Base-by-base conservation (phyloP, 352 stramenopile genomes). In the Phytophthora megakarya region DNA sequence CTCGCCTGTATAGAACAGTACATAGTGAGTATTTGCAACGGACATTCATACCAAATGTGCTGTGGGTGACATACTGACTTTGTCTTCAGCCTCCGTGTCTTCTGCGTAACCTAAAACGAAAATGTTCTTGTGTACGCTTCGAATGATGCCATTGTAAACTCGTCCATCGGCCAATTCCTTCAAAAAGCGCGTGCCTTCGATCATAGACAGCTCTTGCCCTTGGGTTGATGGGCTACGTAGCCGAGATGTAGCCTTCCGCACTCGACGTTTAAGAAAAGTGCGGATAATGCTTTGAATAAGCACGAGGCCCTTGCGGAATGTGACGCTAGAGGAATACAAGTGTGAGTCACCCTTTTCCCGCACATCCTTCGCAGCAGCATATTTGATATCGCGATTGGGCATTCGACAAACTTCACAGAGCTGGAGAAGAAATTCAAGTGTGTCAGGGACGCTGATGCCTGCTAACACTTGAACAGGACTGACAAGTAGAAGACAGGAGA, bases 381-480 rank as follows among this genome's bases (percentile, higher is more conserved):
- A 73, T 45, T 89, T 91, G 3, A 75, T 74, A 30, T 79, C 72
- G 10, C 55, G 40, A 54, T 86, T 67, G 2, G 63, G 21, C 3
- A 84, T 78, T 56, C 75, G 73, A 72, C 76, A 89, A 10, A 91
- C 78, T 8, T 85, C 64, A 30, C 76, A 89, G 2, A 95, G 68
- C 51, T 95, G 86, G 15, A 82, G 62, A 9, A 95, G 61, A 45
- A 93, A 93, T 53, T 92, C 75, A 26, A 86, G 78, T 7, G 86
- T 93, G 39, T 92, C 76, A 23, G 80, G 53, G 0, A 95, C 79
- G 0, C 68, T 69, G 1, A 92, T 55, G 10, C 86, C 86, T 12
- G 86, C 84, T 5, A 95, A 73, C 23, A 95, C 81, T 67, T 91
- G 88, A n/a, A 93, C 53, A n/a, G 86, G 86, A 53, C 86, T 95